Evolutionary conservation across 805 yeast genomes (phyloP), one percentile per base, ranked within the genome.

Genomic region (Saturnispora silvae): DNA sequence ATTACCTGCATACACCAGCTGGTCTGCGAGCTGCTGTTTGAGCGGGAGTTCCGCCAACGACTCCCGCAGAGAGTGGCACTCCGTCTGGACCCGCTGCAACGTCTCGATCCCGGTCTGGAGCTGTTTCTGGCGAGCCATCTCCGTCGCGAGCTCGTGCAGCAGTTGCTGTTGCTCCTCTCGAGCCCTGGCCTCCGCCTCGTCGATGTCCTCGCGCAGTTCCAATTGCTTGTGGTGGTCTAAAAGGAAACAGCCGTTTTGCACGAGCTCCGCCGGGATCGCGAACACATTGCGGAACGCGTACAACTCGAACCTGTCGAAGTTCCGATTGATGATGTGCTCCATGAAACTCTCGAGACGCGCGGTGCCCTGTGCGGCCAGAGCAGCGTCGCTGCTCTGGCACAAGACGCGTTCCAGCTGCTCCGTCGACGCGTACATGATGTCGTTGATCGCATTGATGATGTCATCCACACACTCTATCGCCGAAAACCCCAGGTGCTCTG

Each of bases 401-500:
- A 87, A 58, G 45, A 77, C 79, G 22, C 67, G 67, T 53, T 83
- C 94, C 59, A 87, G 69, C 1, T 84, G 94, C 33, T 71, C 72
- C 0, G 87, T 77, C 51, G 95, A 81, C 47, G 79, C 77, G 59
- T 81, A 81, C 76, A 85, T 70, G 20, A 84, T 73, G 35, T 77
- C 85, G 51, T 86, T 86, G 18, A 84, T 92, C 1, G 85, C 82
- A 56, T 86, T 85, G 47, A 86, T 83, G 10, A 87, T 78, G 50
- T 84, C 95, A 49, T 87, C 96, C 5, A 87, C 69, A 11, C 86
- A 60, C 1, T 87, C 72, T 8, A 85, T 69, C 0, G 96, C 95
- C 6, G 92, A 81, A 50, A 72, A 83, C 25, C 83, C 95, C 25
- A 87, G 61, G 53, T 86, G 95, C 57, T 86, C 96, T 1, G 95